Base-by-base conservation (phyloP, 371 early-diverging fungal genomes). In the Catenaria anguillulae region DNA sequence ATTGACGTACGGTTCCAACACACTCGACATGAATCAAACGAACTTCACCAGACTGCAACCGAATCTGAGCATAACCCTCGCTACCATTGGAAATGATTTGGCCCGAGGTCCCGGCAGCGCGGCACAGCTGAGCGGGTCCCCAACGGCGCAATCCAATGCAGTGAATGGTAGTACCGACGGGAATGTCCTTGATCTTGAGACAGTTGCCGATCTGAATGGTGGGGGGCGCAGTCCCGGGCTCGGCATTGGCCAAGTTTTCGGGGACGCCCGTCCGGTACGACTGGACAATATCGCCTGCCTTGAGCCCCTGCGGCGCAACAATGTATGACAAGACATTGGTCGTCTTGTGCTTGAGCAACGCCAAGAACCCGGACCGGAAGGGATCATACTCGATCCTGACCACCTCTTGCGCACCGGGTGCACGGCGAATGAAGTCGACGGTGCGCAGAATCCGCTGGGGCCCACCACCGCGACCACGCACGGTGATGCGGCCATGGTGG, bases 301-400 rank as follows among this genome's bases (percentile, higher is more conserved):
- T 61, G 17, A 75, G 36, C 24, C 68, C 74, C 3, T 64, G 78
- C 26, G 89, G 87, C 2, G 92, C 88, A 42, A 93, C 74, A 64
- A 94, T 87, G 71, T 94, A 94, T 42, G 84, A 84, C 68, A 86
- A 72, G 62, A 82, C 78, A 63, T 84, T 85, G 31, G 85, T 87
- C 36, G 76, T 75, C 55, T 86, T 77, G 67, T 90, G 82, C 60
- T 81, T 78, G 66, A 97, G 76, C 65, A 97, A 69, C 13, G 92
- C 90, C 65, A 97, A 87, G 73, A 89, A 88, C n/a, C 88, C 94
- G 40, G 85, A 84, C 55, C 97, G 77, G 69, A 91, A 90, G 31
- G 97, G 97, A 70, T 97, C 97, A 68, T 92, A 89, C 71, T 97
- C 97, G 26, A 94, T 71, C 24, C 97, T 82, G 62, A 89, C 75